Percentiles rank a stretch among this genome's conserved stretches.
phyloP scores from a whole-genome alignment of 2,329 filamentous ascomycete species.

The Lecanicillium sp. region DNA sequence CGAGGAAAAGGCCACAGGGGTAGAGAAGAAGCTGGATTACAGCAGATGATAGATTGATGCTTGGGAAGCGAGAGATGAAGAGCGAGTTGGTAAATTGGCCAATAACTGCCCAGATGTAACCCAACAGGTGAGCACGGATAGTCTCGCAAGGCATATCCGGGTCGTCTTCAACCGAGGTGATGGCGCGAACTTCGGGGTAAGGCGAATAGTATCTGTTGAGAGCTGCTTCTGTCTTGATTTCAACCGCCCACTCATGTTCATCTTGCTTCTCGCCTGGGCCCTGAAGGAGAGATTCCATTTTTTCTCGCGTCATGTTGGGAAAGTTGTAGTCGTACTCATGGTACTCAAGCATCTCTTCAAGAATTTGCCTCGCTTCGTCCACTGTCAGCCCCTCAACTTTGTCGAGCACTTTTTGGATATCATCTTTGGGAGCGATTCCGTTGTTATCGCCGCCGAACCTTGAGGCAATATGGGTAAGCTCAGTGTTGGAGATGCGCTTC shows the following conservation, averaged over 20 bases:
- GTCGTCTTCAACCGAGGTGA: slow-evolving; percentile 5
- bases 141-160: slow-evolving; percentile 4
- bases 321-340: slow-evolving; percentile 19
- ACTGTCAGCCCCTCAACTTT: slow-evolving; percentile 13
- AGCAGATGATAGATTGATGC: slow-evolving; percentile 2
- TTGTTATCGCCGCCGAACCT: slow-evolving; percentile 8
- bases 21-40: slow-evolving; percentile 6
- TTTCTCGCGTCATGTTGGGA: slow-evolving; percentile 11
- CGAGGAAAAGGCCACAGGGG: slow-evolving; percentile 2
- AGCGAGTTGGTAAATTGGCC: slow-evolving; percentile 6
- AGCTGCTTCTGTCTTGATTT: slow-evolving; percentile 5
- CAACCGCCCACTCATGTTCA: slow-evolving; percentile 5
- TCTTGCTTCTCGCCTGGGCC: slow-evolving; percentile 12
- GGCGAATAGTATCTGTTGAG: slow-evolving; percentile 6
- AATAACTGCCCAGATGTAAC: slow-evolving; percentile 7
- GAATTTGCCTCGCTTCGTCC: slow-evolving; percentile 13
- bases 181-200: slow-evolving; percentile 6
- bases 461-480: slow-evolving; percentile 3
- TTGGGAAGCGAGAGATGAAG: slow-evolving; percentile 5
- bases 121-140: slow-evolving; percentile 3
- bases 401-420: slow-evolving; percentile 14
- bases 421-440: slow-evolving; percentile 14
- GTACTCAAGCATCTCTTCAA: slow-evolving; percentile 11
- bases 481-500: neutral
- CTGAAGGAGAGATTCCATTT: slow-evolving; percentile 11